Base-by-base conservation (phyloP, 768 basidiomycete genomes). In the Trametes elegans region DNA sequence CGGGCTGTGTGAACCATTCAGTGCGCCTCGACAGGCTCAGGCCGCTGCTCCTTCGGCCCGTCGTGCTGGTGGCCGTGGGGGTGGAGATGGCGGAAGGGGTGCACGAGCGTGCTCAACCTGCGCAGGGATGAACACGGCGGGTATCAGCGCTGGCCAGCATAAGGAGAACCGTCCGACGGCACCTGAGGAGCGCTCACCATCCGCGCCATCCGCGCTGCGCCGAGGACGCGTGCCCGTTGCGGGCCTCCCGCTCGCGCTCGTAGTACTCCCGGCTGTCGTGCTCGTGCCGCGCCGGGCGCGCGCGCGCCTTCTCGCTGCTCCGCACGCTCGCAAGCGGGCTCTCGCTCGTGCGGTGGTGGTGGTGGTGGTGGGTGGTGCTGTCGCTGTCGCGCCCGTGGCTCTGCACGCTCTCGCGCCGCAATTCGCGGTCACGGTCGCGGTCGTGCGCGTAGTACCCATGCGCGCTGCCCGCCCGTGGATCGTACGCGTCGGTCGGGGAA, bases 141-240 rank as follows among this genome's bases (percentile, higher is more conserved):
- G 13, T 2, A 38, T 56, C 48, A 50, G 41, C 36, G 16, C 42
- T 29, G 26, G 23, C 18, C 21, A 21, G 7, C 18, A 45, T 34
- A 29, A 18, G 21, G 19, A 43, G 19, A 45, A 46, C 26, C 35
- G 43, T 32, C 54, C 24, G 9, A 50, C 56, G 49, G 56, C 56
- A 57, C 56, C 56, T 57, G n/a, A 35, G 41, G 32, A 23, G 47
- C 49, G 56, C 57, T 59, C 57, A 59, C 57, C 57, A 59, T 59
- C 57, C 57, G 47, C 57, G 57, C 57, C 52, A 59, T 35, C 46
- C 40, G 39, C 46, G 56, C 50, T 58, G 57, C 46, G 50, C 29
- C 43, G 16, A 9, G 10, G 14, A 2, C 28, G 27, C 13, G 16
- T 6, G 27, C 18, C 29, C 24, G 28, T 18, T 29, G 32, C 13